A percentile compares a stretch with the other conserved stretches of the same genome.
phyloP scores from a whole-genome alignment of 768 basidiomycete genomes.

The Udeniomyces megalosporus region DNA sequence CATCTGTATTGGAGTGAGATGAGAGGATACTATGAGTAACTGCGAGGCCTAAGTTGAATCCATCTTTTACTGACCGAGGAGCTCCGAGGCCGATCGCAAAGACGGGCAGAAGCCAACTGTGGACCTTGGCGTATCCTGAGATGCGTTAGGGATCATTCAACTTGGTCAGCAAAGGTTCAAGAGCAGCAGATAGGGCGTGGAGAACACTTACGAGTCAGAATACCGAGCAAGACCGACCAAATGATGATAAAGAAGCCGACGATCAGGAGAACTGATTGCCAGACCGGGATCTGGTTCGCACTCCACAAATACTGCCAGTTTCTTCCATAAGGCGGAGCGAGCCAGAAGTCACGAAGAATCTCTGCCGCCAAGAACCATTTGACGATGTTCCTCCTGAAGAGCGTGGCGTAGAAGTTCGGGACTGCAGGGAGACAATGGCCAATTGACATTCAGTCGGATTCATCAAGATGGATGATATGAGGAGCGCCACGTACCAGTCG shows the following conservation, averaged over 20 bases:
- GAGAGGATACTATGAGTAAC: too few relatives aligned
- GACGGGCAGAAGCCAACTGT: conserved; percentile 86
- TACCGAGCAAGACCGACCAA: conserved; percentile 56
- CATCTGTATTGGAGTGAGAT: conserved; percentile 23
- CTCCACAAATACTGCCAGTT: conserved; percentile 92
- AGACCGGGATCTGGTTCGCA: conserved; percentile 54
- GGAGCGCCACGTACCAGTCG: neutral
- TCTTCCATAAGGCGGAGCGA: conserved; percentile 39
- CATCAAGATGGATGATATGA: neutral
- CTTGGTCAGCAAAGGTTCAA: neutral
- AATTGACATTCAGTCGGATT: neutral
- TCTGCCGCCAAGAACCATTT: conserved; percentile 91
- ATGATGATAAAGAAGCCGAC: conserved; percentile 69
- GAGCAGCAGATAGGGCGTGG: too few relatives aligned
- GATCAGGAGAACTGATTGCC: conserved; percentile 64
- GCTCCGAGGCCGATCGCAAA: conserved; percentile 90
- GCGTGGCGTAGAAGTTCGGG: conserved; percentile 72
- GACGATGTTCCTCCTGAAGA: conserved; percentile 79
- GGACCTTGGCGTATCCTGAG: conserved; percentile 59
- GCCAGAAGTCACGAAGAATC: conserved; percentile 41
- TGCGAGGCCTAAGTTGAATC: too few relatives aligned
- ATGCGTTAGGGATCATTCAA: conserved; percentile 27
- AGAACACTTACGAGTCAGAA: conserved; percentile 41
- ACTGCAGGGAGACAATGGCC: conserved; percentile 90
- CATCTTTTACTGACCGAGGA: conserved; percentile 39